Conservation (phyloP, 495 filamentous ascomycete species). For the Talaromyces trachyspermus region DNA sequence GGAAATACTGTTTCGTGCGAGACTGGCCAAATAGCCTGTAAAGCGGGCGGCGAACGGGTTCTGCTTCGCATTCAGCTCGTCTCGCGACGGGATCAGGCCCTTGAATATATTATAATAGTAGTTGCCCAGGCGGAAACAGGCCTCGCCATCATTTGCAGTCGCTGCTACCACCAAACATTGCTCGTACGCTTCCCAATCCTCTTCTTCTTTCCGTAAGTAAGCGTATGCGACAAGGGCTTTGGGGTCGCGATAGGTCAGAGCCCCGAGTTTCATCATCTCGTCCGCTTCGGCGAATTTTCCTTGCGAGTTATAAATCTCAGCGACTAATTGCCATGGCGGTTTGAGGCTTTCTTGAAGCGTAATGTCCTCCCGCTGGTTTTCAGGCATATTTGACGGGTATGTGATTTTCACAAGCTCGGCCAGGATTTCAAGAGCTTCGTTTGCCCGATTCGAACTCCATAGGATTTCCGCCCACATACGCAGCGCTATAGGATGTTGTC, state of each 20-base stretch:
- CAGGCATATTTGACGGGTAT: conserved; percentile 6
- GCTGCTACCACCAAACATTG: conserved; percentile 31
- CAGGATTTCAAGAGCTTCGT: conserved; percentile 18
- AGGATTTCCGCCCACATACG: conserved; percentile 24
- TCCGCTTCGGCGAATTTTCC: conserved; percentile 9
- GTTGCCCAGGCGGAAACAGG: conserved; percentile 29
- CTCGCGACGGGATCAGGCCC: conserved; percentile 20
- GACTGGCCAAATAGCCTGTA: neutral
- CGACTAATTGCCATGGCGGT: conserved; percentile 23
- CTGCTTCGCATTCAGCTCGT: conserved; percentile 8
- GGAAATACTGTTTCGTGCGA: conserved; percentile 16
- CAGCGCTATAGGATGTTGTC: conserved; percentile 25
- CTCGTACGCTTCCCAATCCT: conserved; percentile 25
- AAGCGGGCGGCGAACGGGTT: neutral
- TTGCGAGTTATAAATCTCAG: conserved; percentile 13
- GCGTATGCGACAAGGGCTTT: conserved; percentile 23
- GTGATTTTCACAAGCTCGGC: conserved; percentile 19
- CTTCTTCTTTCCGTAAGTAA: conserved; percentile 13
- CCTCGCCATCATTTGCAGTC: conserved; percentile 15
- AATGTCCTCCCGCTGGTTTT: conserved; percentile 9
- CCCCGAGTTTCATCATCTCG: conserved; percentile 16
- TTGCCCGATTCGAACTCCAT: conserved; percentile 13
- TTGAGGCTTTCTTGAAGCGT: conserved; percentile 1
- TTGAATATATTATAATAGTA: conserved; percentile 30
- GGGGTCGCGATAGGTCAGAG: conserved; percentile 26